Conservation (phyloP, 73 alveolate genomes). For the Symbiodinium natans region DNA sequence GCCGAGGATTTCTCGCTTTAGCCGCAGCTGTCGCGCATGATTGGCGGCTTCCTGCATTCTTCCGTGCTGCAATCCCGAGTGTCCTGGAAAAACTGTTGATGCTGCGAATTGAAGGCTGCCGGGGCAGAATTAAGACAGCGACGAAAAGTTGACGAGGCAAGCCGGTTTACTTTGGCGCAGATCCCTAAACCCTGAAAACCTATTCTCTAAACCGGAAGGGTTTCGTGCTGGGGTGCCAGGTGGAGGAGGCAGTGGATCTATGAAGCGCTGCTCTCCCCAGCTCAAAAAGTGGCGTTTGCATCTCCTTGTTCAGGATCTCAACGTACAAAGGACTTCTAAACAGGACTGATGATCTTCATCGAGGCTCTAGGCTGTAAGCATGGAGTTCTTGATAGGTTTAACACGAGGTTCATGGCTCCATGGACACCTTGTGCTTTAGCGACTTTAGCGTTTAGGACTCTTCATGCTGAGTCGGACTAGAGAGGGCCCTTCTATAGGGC, state of each 20-base stretch:
- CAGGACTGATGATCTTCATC: too few relatives aligned
- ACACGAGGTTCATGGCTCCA: too few relatives aligned
- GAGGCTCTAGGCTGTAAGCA: too few relatives aligned
- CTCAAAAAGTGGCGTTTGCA: too few relatives aligned
- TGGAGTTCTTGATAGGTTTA: too few relatives aligned
- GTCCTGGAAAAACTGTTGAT: background rate
- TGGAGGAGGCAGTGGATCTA: background rate
- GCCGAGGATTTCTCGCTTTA: background rate
- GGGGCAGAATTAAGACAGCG: conserved; percentile 82
- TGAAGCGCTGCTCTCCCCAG: background rate
- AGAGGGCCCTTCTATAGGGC: too few relatives aligned
- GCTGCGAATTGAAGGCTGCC: background rate
- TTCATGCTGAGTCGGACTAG: too few relatives aligned
- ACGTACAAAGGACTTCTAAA: too few relatives aligned
- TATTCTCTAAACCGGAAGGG: background rate
- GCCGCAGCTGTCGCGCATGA: background rate
- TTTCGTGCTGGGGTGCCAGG: background rate
- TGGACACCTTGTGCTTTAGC: too few relatives aligned
- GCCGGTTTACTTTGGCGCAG: background rate
- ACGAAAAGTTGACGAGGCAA: conserved; percentile 66
- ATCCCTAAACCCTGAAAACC: background rate
- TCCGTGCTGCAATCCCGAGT: background rate
- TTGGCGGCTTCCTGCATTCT: background rate
- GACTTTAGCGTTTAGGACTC: too few relatives aligned
- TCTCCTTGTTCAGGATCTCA: too few relatives aligned